phyloP scores from a whole-genome alignment of 768 basidiomycete species.

The Pleurotus ostreatus region DNA sequence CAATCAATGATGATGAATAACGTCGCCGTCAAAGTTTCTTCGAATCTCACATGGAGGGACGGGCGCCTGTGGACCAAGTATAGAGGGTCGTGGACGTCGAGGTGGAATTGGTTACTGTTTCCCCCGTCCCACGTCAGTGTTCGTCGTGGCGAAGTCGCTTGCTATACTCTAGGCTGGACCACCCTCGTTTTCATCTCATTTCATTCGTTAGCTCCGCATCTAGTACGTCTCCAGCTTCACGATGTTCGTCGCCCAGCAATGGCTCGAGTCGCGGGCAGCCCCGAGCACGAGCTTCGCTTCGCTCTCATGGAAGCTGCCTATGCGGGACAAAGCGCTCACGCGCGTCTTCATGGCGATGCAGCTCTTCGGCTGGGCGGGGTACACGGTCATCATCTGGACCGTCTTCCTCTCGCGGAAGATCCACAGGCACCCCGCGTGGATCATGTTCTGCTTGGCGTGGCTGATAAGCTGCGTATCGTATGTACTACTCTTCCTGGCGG shows the following conservation, averaged over 20 bases:
- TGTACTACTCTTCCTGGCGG: conserved; percentile 8
- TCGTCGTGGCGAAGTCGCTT: no score
- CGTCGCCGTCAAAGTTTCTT: no score
- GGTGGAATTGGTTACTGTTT: no score
- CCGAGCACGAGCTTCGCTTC: background rate
- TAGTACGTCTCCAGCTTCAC: no score
- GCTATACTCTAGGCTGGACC: no score
- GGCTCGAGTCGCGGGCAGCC: background rate
- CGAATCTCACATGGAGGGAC: no score
- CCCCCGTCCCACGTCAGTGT: no score
- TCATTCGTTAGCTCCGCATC: no score
- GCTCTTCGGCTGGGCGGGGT: conserved; percentile 6
- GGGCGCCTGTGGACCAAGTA: no score
- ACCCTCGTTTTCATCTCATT: no score
- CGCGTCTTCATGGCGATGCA: conserved; percentile 6
- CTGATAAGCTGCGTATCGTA: conserved; percentile 10
- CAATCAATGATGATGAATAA: no score
- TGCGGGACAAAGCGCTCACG: background rate
- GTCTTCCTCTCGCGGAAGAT: conserved; percentile 5
- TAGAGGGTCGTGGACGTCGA: no score
- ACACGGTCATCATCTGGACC: conserved; percentile 3
- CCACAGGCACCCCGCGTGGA: conserved; percentile 1
- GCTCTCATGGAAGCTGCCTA: background rate
- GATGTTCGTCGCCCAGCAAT: background rate
- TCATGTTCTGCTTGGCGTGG: conserved; percentile 11